Evolutionary conservation across 495 filamentous ascomycete species (phyloP).

Genomic region (Alectoria sarmentosa): DNA sequence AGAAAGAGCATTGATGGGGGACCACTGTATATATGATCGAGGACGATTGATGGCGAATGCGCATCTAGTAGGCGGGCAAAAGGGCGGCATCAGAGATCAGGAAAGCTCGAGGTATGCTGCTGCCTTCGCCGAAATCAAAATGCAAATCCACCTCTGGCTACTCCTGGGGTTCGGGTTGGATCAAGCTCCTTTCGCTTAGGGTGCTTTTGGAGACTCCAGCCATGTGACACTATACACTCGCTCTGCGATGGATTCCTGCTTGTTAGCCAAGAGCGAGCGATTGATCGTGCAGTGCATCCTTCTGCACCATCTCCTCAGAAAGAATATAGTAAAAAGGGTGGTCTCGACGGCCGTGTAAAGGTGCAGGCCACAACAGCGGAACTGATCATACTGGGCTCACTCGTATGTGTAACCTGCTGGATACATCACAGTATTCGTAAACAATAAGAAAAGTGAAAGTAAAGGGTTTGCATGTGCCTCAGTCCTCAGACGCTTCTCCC

Average conservation of each 20-base stretch:
- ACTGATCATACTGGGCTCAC: no score
- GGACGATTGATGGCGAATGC: background rate
- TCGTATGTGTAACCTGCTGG: no score
- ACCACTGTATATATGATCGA: conserved; percentile 17
- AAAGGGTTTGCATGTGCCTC: no score
- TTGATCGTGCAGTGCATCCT: background rate
- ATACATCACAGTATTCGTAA: no score
- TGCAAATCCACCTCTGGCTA: background rate
- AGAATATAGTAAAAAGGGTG: no score
- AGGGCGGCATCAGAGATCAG: background rate
- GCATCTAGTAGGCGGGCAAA: background rate
- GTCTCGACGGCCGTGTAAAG: no score
- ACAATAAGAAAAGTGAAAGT: no score
- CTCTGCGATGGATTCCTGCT: background rate
- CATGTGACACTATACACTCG: background rate
- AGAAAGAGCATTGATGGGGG: background rate
- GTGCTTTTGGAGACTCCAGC: background rate
- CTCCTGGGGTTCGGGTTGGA: background rate
- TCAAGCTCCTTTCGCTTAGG: background rate
- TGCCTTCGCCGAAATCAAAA: background rate
- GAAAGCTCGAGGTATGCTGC: background rate
- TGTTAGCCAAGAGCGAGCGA: background rate
- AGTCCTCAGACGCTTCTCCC: no score
- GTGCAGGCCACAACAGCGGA: no score
- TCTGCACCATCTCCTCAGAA: no score